phyloP scores from a whole-genome alignment of 192 early-diverging fungal genomes.

The Chytriomyces sp. region DNA sequence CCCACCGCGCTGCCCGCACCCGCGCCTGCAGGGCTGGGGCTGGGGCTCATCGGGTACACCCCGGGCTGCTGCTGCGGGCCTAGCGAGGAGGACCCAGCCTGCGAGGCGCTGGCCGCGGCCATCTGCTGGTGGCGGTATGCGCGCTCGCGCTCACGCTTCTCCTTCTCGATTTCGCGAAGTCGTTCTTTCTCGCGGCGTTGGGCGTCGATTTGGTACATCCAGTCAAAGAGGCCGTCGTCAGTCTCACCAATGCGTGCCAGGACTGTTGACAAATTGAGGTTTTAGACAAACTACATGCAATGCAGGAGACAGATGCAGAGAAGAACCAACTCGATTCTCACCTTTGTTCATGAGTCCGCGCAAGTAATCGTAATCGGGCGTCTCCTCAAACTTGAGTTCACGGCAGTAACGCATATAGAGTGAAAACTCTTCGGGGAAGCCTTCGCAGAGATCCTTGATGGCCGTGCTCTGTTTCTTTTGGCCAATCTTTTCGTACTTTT shows the following conservation, averaged over 20 bases:
- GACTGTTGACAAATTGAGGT: slow-evolving; percentile 27
- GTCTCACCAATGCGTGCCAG: slow-evolving; percentile 61
- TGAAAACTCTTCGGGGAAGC: slow-evolving; percentile 91
- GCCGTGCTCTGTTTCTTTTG: slow-evolving; percentile 94
- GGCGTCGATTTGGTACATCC: slow-evolving; percentile 73
- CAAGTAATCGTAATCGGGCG: slow-evolving; percentile 94
- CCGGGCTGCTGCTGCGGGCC: not conserved
- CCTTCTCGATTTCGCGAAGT: slow-evolving; percentile 46
- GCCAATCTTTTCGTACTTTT: slow-evolving; percentile 99
- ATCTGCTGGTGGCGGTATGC: slow-evolving; percentile 28
- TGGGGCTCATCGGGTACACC: slow-evolving; percentile 15
- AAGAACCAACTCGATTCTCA: slow-evolving; percentile 85
- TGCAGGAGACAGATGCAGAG: slow-evolving; percentile 41
- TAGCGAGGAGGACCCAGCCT: not conserved
- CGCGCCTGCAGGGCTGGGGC: slow-evolving; percentile 1
- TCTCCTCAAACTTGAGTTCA: slow-evolving; percentile 92
- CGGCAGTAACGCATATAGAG: slow-evolving; percentile 88
- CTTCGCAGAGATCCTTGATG: slow-evolving; percentile 90
- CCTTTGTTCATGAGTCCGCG: slow-evolving; percentile 84
- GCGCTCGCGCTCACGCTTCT: slow-evolving; percentile 40
- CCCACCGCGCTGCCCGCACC: not conserved
- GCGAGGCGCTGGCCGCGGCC: not conserved
- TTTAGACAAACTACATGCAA: not conserved
- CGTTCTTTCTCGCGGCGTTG: slow-evolving; percentile 53
- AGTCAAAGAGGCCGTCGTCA: slow-evolving; percentile 95